Percentiles rank a stretch among this genome's conserved stretches.
Conservation (phyloP, 768 basidiomycete genomes). For the Kwoniella heveanensis region DNA sequence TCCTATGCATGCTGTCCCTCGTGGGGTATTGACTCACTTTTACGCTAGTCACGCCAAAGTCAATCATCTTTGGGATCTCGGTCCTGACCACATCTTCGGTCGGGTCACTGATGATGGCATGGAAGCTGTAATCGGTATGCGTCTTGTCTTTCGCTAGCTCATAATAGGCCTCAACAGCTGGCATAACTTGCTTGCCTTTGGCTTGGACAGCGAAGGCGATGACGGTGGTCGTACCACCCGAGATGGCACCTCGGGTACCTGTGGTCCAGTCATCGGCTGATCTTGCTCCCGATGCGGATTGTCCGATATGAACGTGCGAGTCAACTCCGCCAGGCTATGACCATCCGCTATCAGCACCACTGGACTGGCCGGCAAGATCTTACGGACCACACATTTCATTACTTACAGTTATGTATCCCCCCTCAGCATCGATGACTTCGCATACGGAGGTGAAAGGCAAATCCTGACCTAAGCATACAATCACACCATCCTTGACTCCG, state of each 20-base stretch:
- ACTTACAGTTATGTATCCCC: conserved; percentile 54
- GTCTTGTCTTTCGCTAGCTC: conserved; percentile 48
- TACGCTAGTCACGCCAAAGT: conserved; percentile 55
- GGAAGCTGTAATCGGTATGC: conserved; percentile 55
- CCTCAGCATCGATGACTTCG: conserved; percentile 56
- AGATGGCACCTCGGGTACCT: conserved; percentile 52
- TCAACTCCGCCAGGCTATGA: conserved; percentile 56
- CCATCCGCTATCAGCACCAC: background rate
- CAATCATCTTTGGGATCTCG: conserved; percentile 55
- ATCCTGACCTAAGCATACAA: conserved; percentile 43
- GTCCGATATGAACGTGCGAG: conserved; percentile 57
- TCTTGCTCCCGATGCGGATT: conserved; percentile 44
- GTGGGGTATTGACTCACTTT: conserved; percentile 40
- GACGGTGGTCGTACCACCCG: conserved; percentile 57
- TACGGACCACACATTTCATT: no score
- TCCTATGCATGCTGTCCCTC: background rate
- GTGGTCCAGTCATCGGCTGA: conserved; percentile 55
- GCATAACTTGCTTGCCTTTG: conserved; percentile 33
- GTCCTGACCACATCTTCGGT: conserved; percentile 51
- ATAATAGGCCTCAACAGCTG: conserved; percentile 56
- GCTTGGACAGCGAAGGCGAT: conserved; percentile 57
- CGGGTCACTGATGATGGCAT: conserved; percentile 57
- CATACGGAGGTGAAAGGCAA: conserved; percentile 33
- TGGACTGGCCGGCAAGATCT: no score
- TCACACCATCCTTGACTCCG: conserved; percentile 55